phyloP scores from a whole-genome alignment of 306 rosid genomes.

The Oxytropis ochrocephala region DNA sequence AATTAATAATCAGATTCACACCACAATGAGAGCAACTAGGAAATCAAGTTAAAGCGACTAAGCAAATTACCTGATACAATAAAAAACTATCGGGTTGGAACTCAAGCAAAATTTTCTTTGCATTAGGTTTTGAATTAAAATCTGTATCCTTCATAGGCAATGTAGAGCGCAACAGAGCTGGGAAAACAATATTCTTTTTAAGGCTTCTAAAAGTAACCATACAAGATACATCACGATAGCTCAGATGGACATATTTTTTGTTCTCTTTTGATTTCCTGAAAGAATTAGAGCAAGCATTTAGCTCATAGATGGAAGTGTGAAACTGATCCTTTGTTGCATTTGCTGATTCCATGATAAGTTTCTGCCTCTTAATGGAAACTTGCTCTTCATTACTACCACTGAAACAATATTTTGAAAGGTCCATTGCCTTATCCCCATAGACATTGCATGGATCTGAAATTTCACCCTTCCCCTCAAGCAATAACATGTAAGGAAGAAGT shows the following conservation, averaged over 20 bases:
- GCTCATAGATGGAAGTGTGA: conserved; percentile 26
- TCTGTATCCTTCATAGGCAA: conserved; percentile 12
- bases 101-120: conserved; percentile 67
- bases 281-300: conserved; percentile 38
- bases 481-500: conserved; percentile 55
- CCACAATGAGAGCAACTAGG: background rate
- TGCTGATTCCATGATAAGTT: conserved; percentile 29
- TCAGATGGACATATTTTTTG: conserved; percentile 24
- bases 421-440: conserved; percentile 31
- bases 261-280: conserved; percentile 26
- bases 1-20: conserved; percentile 15
- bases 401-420: conserved; percentile 26
- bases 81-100: conserved; percentile 45
- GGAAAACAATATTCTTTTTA: conserved; percentile 22
- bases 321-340: conserved; percentile 28
- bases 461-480: conserved; percentile 33
- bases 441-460: conserved; percentile 16
- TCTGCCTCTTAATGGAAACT: conserved; percentile 46
- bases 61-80: conserved; percentile 55
- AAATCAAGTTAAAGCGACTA: conserved; percentile 17
- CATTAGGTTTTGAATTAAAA: conserved; percentile 32
- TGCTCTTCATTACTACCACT: conserved; percentile 24
- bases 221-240: conserved; percentile 44
- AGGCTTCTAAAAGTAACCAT: conserved; percentile 39
- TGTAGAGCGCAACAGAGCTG: conserved; percentile 42